These are phyloP conservation scores for Ascochyta clinopodiicola DNA, from an alignment of 2,329 filamentous ascomycete genomes.

Conservation along the genomic window DNA sequence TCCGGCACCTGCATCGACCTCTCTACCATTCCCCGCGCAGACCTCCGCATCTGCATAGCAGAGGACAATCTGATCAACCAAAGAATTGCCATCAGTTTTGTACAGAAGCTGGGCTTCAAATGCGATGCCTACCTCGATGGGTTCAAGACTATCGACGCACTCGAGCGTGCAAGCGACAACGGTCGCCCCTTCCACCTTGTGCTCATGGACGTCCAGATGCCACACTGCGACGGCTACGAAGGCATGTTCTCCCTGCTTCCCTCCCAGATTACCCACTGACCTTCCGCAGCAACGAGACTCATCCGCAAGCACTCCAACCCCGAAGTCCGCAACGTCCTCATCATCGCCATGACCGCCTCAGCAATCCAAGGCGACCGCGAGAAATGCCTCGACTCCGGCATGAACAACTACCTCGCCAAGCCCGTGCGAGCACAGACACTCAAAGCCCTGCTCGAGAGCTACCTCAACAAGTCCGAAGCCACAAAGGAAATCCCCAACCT, in stretches of 20 bases:
- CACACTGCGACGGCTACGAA: slow-evolving; percentile 89
- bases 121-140: slow-evolving; percentile 93
- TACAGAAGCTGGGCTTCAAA: slow-evolving; percentile 82
- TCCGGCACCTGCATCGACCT: slow-evolving; percentile 55
- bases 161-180: slow-evolving; percentile 74
- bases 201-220: slow-evolving; percentile 97
- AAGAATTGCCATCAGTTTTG: slow-evolving; percentile 90
- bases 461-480: slow-evolving; percentile 61
- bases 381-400: slow-evolving; percentile 92
- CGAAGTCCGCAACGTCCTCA: slow-evolving; percentile 79
- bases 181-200: slow-evolving; percentile 85
- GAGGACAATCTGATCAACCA: slow-evolving; percentile 97
- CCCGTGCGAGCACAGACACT: slow-evolving; percentile 89
- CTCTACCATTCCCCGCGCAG: slow-evolving; percentile 73
- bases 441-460: slow-evolving; percentile 79
- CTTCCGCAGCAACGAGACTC: slow-evolving; percentile 71
- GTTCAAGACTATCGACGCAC: slow-evolving; percentile 82
- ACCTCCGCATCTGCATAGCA: slow-evolving; percentile 88
- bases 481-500: slow-evolving; percentile 48
- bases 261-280: slow-evolving; percentile 16
- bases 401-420: slow-evolving; percentile 98
- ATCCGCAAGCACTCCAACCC: slow-evolving; percentile 79
- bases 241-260: slow-evolving; percentile 20
- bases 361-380: slow-evolving; percentile 94
- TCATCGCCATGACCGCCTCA: slow-evolving; percentile 96